Conservation (phyloP, 106 monocot genomes). For the Dactylorhiza incarnata region DNA sequence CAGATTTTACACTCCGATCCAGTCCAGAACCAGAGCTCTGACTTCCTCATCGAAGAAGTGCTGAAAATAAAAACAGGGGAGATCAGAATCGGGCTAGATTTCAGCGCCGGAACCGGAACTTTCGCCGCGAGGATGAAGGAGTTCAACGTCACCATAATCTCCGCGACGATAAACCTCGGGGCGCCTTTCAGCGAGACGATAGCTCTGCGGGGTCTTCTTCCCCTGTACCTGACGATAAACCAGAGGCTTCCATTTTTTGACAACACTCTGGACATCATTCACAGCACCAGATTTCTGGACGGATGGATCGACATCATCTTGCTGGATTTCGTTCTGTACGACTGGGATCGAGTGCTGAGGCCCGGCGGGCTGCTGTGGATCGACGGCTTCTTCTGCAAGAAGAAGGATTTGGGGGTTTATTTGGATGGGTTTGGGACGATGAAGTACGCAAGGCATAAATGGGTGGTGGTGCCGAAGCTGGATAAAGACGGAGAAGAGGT, state of each 20-base stretch:
- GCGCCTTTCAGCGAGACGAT: constrained; percentile 70
- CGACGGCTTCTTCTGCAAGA: constrained; percentile 62
- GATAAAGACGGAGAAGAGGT: constrained; percentile 59
- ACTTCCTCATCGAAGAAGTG: constrained; percentile 42
- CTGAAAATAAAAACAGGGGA: constrained; percentile 41
- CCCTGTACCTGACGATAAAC: constrained; percentile 55
- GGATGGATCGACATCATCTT: constrained; percentile 69
- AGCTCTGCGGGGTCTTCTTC: constrained; percentile 59
- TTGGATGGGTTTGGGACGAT: constrained; percentile 52
- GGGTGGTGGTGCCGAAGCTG: constrained; percentile 59
- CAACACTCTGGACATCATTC: constrained; percentile 68
- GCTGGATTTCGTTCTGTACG: constrained; percentile 61
- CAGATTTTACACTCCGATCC: constrained; percentile 15
- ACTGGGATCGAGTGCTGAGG: constrained; percentile 73
- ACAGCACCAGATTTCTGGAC: constrained; percentile 66
- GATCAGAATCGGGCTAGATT: constrained; percentile 56
- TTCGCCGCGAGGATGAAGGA: constrained; percentile 66
- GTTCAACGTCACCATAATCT: constrained; percentile 33
- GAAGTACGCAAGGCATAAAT: constrained; percentile 60
- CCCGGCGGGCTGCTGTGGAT: constrained; percentile 73
- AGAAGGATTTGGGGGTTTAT: constrained; percentile 54
- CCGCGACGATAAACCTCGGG: constrained; percentile 55
- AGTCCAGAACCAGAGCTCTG: constrained; percentile 19
- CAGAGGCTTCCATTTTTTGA: constrained; percentile 81
- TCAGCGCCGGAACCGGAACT: constrained; percentile 67